Percentiles rank a stretch among this genome's conserved stretches.
phyloP scores from a whole-genome alignment of 352 stramenopile species.

The Sclerospora graminicola region DNA sequence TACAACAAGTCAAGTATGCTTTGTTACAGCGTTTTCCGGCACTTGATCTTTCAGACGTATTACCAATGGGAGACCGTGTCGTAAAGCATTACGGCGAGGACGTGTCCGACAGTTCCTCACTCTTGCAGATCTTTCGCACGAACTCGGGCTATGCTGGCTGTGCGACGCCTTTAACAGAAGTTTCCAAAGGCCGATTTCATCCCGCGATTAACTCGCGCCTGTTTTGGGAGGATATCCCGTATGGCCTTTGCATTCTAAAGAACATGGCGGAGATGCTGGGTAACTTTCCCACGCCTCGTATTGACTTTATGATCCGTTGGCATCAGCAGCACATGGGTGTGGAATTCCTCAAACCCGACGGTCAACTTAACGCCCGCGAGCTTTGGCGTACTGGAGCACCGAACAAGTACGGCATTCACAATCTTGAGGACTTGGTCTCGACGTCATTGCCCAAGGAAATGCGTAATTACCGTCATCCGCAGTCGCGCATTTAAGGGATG shows the following conservation, averaged over 20 bases:
- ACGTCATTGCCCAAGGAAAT: slow-evolving; percentile 84
- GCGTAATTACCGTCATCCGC: slow-evolving; percentile 80
- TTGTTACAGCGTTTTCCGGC: slow-evolving; percentile 86
- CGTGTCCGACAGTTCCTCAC: slow-evolving; percentile 76
- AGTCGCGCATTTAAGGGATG: slow-evolving; percentile 72
- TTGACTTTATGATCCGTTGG: slow-evolving; percentile 92
- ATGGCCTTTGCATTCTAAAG: slow-evolving; percentile 89
- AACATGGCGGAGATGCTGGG: slow-evolving; percentile 89
- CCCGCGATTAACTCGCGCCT: slow-evolving; percentile 79
- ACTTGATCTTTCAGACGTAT: slow-evolving; percentile 84
- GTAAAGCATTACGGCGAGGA: slow-evolving; percentile 89
- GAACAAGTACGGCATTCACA: slow-evolving; percentile 89
- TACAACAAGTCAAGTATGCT: slow-evolving; percentile 88
- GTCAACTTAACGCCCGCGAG: slow-evolving; percentile 83
- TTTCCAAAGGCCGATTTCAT: slow-evolving; percentile 61
- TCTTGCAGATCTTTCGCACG: slow-evolving; percentile 86
- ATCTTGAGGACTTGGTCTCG: slow-evolving; percentile 82
- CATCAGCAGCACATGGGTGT: slow-evolving; percentile 89
- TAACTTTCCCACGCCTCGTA: slow-evolving; percentile 88
- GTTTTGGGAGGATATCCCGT: slow-evolving; percentile 91
- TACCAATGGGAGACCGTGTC: slow-evolving; percentile 86
- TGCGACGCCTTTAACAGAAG: slow-evolving; percentile 79
- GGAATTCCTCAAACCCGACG: slow-evolving; percentile 77
- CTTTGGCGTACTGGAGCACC: slow-evolving; percentile 83
- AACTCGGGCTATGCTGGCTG: slow-evolving; percentile 88